A percentile compares a stretch with the other conserved stretches of the same genome.
Evolutionary conservation across 805 yeast genomes (phyloP).

Genomic region (Gaillardinia entomophila): DNA sequence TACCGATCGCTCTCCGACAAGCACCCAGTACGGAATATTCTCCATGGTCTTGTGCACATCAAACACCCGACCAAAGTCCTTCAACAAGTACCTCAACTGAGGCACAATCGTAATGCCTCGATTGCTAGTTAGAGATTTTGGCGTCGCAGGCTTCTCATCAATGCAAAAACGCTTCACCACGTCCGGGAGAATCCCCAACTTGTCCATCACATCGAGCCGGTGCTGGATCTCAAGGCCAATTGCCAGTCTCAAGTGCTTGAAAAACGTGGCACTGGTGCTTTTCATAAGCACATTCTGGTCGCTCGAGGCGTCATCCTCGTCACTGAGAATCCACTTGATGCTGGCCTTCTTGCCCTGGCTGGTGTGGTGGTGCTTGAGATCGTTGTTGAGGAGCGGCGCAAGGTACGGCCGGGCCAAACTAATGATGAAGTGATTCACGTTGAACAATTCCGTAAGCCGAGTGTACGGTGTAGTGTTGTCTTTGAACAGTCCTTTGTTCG

Average conservation of each 20-base stretch:
- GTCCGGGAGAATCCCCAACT: constrained; percentile 67
- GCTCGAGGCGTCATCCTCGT: constrained; percentile 26
- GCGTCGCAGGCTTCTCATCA: constrained; percentile 74
- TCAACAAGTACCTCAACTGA: constrained; percentile 62
- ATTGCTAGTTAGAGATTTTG: constrained; percentile 53
- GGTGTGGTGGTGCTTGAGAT: constrained; percentile 62
- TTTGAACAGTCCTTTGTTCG: constrained; percentile 8
- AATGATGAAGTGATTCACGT: constrained; percentile 88
- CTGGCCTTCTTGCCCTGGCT: constrained; percentile 31
- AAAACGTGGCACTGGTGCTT: constrained; percentile 26
- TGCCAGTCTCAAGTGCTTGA: constrained; percentile 44
- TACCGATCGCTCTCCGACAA: constrained; percentile 84
- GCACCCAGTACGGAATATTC: constrained; percentile 83
- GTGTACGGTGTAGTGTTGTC: constrained; percentile 59
- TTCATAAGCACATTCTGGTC: constrained; percentile 25
- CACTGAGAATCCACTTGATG: constrained; percentile 15
- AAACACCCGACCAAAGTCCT: constrained; percentile 68
- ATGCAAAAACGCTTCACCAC: constrained; percentile 70
- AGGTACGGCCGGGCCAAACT: constrained; percentile 90
- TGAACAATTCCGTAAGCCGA: constrained; percentile 83
- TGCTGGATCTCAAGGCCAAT: constrained; percentile 78
- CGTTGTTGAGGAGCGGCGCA: constrained; percentile 83
- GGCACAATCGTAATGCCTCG: constrained; percentile 91
- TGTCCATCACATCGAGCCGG: constrained; percentile 72
- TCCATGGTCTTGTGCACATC: constrained; percentile 66